These are phyloP conservation scores for Narthecium ossifragum DNA, from an alignment of 106 monocot species.

Conservation along the genomic window DNA sequence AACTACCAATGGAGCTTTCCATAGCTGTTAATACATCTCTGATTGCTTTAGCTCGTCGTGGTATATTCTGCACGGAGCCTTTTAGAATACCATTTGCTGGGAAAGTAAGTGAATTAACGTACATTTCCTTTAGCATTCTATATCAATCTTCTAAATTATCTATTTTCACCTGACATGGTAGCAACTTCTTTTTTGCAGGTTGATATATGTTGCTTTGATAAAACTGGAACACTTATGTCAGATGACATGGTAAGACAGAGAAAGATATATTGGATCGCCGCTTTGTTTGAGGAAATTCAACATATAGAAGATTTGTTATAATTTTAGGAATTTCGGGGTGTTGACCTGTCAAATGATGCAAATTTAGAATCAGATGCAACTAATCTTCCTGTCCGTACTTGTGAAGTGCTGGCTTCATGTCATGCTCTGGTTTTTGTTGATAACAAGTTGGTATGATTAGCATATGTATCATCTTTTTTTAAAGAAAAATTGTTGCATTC, in stretches of 20 bases:
- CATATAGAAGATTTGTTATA: neutral
- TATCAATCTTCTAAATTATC: neutral
- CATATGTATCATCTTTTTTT: no score
- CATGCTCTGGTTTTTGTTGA: constrained; percentile 99
- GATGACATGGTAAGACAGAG: constrained; percentile 88
- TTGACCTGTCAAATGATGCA: constrained; percentile 36
- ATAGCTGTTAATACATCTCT: constrained; percentile 99
- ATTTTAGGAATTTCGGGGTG: constrained; percentile 89
- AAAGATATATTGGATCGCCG: neutral
- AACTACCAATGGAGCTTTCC: constrained; percentile 97
- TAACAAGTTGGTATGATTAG: constrained; percentile 93
- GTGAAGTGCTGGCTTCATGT: constrained; percentile 80
- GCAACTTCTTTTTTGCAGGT: constrained; percentile 51
- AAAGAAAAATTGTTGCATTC: no score
- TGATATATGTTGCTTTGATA: constrained; percentile 99
- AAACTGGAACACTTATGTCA: constrained; percentile 98
- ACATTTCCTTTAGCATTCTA: neutral
- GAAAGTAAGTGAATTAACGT: constrained; percentile 36
- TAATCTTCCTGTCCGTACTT: constrained; percentile 57
- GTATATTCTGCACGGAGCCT: constrained; percentile 99
- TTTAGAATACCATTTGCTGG: constrained; percentile 99
- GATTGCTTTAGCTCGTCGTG: constrained; percentile 92
- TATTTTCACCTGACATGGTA: neutral
- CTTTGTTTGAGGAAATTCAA: neutral
- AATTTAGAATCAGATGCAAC: constrained; percentile 69